These are phyloP conservation scores for Candida ovalis DNA, from an alignment of 805 yeast genomes.

Conservation along the genomic window DNA sequence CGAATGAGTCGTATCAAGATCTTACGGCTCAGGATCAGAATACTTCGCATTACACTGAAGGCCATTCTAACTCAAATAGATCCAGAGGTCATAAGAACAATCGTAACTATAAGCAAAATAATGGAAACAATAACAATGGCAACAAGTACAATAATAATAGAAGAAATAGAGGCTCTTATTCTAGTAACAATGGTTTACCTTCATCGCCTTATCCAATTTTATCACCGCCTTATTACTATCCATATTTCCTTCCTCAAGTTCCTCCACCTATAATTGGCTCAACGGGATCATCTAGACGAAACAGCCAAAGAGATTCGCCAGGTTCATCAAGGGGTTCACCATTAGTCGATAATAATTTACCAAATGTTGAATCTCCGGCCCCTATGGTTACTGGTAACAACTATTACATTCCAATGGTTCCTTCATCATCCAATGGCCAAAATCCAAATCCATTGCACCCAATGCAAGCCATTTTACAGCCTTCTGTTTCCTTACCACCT, in stretches of 20 bases:
- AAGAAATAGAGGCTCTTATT: slow-evolving; percentile 6
- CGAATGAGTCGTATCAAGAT: background rate
- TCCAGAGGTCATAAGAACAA: background rate
- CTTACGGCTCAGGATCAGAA: background rate
- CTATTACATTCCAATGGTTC: background rate
- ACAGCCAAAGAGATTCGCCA: slow-evolving; percentile 13
- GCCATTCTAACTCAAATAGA: background rate
- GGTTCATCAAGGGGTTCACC: slow-evolving; percentile 16
- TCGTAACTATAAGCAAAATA: background rate
- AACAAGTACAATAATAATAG: background rate
- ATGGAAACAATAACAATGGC: slow-evolving; percentile 6
- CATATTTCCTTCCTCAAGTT: slow-evolving; percentile 17
- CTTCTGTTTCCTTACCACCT: background rate
- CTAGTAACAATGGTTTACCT: slow-evolving; percentile 4
- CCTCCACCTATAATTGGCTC: slow-evolving; percentile 6
- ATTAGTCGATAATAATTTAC: slow-evolving; percentile 3
- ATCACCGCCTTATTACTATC: slow-evolving; percentile 16
- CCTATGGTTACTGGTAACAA: background rate
- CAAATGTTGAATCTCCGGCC: background rate
- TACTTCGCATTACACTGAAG: background rate
- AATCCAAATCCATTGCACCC: background rate
- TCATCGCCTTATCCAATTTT: slow-evolving; percentile 16
- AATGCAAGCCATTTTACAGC: background rate
- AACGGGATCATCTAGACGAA: slow-evolving; percentile 11
- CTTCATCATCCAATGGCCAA: background rate